Percentiles rank a stretch among this genome's conserved stretches.
phyloP scores from a whole-genome alignment of 192 early-diverging fungal species.

The Phycomyces nitens region DNA sequence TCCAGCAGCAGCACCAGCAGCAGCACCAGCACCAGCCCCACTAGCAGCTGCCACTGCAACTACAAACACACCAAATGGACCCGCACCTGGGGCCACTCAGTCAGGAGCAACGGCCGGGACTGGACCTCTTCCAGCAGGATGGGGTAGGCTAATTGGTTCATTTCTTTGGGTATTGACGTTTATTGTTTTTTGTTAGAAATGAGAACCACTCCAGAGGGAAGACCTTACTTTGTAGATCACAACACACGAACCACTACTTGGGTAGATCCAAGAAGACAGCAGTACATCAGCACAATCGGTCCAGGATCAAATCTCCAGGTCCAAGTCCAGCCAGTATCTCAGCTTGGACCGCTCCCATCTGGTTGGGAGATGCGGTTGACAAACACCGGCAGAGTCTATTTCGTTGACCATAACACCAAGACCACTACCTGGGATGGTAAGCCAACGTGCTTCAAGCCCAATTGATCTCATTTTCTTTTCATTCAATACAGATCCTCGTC shows the following conservation, averaged over 20 bases:
- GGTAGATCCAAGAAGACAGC: conserved; percentile 80
- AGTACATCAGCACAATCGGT: conserved; percentile 54
- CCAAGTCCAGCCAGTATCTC: conserved; percentile 68
- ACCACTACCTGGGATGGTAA: conserved; percentile 96
- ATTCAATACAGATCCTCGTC: conserved; percentile 51
- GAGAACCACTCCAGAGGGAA: conserved; percentile 70
- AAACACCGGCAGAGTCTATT: conserved; percentile 93
- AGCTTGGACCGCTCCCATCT: conserved; percentile 87
- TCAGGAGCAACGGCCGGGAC: conserved; percentile 41
- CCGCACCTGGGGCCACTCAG: conserved; percentile 23
- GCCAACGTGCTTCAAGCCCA: background rate
- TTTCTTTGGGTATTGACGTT: no score
- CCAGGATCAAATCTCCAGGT: conserved; percentile 54
- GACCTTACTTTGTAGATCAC: conserved; percentile 90
- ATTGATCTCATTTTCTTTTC: no score
- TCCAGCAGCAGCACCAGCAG: conserved; percentile 14
- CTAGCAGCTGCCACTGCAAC: conserved; percentile 5
- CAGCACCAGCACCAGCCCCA: conserved; percentile 26
- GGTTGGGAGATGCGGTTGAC: conserved; percentile 99
- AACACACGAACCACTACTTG: conserved; percentile 87
- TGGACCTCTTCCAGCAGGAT: conserved; percentile 79
- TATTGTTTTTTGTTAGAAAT: conserved; percentile 58
- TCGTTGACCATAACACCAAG: conserved; percentile 97
- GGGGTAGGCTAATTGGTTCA: conserved; percentile 45
- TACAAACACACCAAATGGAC: conserved; percentile 12